Evolutionary conservation across 495 filamentous ascomycete genomes (phyloP), one percentile per base, ranked within the genome.

Genomic region (Annulohypoxylon stygium): DNA sequence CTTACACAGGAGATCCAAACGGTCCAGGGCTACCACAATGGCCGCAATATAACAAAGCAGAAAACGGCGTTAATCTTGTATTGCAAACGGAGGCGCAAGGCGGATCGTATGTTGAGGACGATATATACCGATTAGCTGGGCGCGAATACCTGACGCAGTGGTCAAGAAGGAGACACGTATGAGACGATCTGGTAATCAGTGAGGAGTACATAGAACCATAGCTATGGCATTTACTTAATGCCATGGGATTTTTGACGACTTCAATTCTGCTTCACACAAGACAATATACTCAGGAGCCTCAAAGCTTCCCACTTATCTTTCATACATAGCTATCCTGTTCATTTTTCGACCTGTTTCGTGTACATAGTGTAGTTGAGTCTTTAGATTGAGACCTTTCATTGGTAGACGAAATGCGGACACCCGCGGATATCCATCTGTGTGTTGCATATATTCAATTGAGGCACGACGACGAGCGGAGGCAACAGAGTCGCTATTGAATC

Each of bases 121-220:
- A 81, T 54, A 78, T 73, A 47, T 80, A 76, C 30, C 37, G 80
- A 20, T 45, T 80, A 54, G 77, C 75, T 25, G 80, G 77, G 6
- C 78, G 80, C 25, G 77, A 81, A 71, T 78, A 76, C 41, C 58
- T 81, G 67, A 79, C 67, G 14, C 53, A 77, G 34, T 81, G 78
- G 80, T 77, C 80, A 9, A 71, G 73, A 34, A 78, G 78, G 47
- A 73, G 80, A 57, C 77, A 80, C 71, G 79, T 81, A 62, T 72
- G 70, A 54, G 37, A 7, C 34, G 36, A 14, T 23, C 20, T 23
- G 6, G 20, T 4, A 25, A 18, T 3, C 11, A 14, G 20, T 51
- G 30, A 9, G 18, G 47, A 14, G 9, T 23, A 23, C 20, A 23
- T 23, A 23, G 20, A 1, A 23, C 20, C 20, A 23, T 23, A 23